Base-by-base conservation (phyloP, 176 grass and related monocot genomes). In the Saccharum spontaneum region DNA sequence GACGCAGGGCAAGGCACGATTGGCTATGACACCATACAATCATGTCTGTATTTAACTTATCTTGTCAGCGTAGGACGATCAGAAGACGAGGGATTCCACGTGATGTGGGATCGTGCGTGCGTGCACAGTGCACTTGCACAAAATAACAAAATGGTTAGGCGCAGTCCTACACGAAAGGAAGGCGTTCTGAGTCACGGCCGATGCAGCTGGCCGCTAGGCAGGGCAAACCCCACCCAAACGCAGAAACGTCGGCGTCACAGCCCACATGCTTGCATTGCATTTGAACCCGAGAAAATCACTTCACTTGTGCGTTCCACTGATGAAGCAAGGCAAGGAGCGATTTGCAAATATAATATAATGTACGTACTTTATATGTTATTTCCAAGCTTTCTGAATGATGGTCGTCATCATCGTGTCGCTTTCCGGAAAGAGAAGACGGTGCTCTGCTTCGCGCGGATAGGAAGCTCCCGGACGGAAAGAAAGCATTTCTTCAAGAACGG, bases 141-240 rank as follows among this genome's bases (percentile, higher is more conserved):
- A 44, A 15, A 86, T 9, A 39, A 72, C 79, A 86, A 86, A 44
- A 55, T 22, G 55, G 37, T 83, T 83, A 48, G 88, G 79, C 84
- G 71, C 33, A 17, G 62, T 45, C 34, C 36, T 24, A 83, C 67
- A 45, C 59, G 62, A 74, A 90, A 86, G 74, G 74, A 34, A 45
- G 59, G 26, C 37, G 1, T 12, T 83, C 73, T 38, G 88, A 86
- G 54, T 86, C 83, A 90, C 55, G 55, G 78, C 73, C 57, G 83
- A 86, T 80, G 83, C 83, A 41, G 40, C 50, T 50, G 13, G 12
- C 3, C 45, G 12, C 76, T 61, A 75, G 8, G 43, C 37, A 15
- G 1, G 18, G 41, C 54, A 31, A n/a, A 33, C 22, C 28, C 52
- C 5, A 8, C 68, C 18, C 22, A 26, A 28, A 70, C 8, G 39